Conservation (phyloP, 257 asterid genomes). For the Cruciata laevipes region DNA sequence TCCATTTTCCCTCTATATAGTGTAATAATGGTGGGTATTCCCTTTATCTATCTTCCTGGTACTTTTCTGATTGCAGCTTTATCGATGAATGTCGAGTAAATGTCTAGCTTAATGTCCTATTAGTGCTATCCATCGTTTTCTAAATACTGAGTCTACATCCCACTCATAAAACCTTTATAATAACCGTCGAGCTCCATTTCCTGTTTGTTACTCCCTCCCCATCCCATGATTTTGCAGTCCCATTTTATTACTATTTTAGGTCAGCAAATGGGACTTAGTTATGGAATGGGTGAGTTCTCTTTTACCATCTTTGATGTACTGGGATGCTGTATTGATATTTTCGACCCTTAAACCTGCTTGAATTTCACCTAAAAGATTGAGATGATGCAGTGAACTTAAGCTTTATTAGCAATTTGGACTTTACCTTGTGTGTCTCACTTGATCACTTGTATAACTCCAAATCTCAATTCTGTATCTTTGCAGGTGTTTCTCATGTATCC, state of each 20-base stretch:
- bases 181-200: neutral
- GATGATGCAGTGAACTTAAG: neutral
- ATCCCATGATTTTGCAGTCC: neutral
- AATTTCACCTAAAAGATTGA: neutral
- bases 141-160: neutral
- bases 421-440: neutral
- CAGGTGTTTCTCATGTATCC: constrained; percentile 84
- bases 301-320: neutral
- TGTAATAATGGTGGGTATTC: neutral
- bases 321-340: neutral
- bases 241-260: neutral
- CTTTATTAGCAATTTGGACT: neutral
- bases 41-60: neutral
- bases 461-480: constrained; percentile 12
- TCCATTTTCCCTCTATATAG: neutral
- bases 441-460: neutral
- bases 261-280: too few relatives aligned
- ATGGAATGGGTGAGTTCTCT: too few relatives aligned
- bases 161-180: too few relatives aligned
- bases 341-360: neutral
- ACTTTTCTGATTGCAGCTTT: too few relatives aligned
- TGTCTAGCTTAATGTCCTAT: neutral
- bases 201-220: neutral
- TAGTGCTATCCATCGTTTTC: neutral
- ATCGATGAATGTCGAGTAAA: neutral